Evolutionary conservation across 2,329 filamentous ascomycete genomes (phyloP).

Genomic region (Aspergillus fijiensis): DNA sequence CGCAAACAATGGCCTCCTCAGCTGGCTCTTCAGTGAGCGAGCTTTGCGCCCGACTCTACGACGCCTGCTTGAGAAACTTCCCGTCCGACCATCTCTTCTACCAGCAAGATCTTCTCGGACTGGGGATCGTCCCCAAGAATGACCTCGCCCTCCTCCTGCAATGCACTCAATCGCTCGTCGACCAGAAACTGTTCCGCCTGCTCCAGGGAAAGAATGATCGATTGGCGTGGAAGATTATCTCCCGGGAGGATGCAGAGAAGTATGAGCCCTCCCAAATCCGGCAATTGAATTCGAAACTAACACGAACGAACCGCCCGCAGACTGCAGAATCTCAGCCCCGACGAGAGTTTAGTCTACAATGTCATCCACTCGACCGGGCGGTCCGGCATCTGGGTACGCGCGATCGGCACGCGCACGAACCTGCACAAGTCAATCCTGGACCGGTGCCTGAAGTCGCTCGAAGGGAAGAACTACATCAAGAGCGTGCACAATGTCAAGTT

Average conservation of each 20-base stretch:
- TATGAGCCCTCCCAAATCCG: slow-evolving; percentile 24
- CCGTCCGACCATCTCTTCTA: slow-evolving; percentile 46
- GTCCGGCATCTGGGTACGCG: slow-evolving; percentile 88
- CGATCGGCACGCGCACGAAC: slow-evolving; percentile 74
- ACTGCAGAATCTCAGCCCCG: slow-evolving; percentile 52
- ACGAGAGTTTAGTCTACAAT: slow-evolving; percentile 84
- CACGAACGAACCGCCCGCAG: slow-evolving; percentile 19
- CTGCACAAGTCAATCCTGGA: slow-evolving; percentile 82
- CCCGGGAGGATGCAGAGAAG: slow-evolving; percentile 51
- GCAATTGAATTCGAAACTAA: too few relatives aligned
- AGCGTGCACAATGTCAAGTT: slow-evolving; percentile 89
- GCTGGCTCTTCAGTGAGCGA: slow-evolving; percentile 33
- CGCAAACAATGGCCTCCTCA: slow-evolving; percentile 36
- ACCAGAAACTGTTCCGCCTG: slow-evolving; percentile 48
- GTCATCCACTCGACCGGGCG: slow-evolving; percentile 82
- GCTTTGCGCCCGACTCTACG: slow-evolving; percentile 48
- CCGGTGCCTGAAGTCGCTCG: slow-evolving; percentile 78
- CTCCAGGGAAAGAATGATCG: slow-evolving; percentile 45
- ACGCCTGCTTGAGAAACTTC: slow-evolving; percentile 42
- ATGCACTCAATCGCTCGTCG: slow-evolving; percentile 47
- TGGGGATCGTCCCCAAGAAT: slow-evolving; percentile 46
- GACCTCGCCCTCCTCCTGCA: slow-evolving; percentile 44
- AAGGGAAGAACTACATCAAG: slow-evolving; percentile 77
- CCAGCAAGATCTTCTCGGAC: slow-evolving; percentile 46
- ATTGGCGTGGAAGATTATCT: slow-evolving; percentile 50